A percentile compares a stretch with the other conserved stretches of the same genome.
Conservation (phyloP, 106 monocot genomes). For the Acorus calamus region DNA sequence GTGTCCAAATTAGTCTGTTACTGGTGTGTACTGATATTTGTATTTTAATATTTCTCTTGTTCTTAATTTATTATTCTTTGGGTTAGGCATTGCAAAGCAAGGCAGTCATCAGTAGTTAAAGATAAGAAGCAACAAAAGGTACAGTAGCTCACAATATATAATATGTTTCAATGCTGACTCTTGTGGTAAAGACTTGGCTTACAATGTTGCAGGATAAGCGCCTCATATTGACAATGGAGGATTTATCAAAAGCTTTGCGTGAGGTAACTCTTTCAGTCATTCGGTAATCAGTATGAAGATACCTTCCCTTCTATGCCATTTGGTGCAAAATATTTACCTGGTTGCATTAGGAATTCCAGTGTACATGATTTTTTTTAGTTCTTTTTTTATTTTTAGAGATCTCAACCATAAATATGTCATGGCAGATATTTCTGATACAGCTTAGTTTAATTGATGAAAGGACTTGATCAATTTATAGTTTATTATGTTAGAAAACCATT, state of each 20-base stretch:
- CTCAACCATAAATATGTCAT: too few species aligned
- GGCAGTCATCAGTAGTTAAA: constrained; percentile 65
- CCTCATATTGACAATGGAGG: constrained; percentile 91
- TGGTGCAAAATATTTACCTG: too few species aligned
- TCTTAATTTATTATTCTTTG: constrained; percentile 2
- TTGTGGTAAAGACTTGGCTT: background rate
- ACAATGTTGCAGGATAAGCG: constrained; percentile 68
- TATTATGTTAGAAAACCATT: too few species aligned
- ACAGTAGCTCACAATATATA: background rate
- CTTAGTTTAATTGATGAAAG: too few species aligned
- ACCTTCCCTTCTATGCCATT: too few species aligned
- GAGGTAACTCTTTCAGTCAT: constrained; percentile 39
- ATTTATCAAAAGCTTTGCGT: constrained; percentile 87
- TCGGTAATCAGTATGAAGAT: too few species aligned
- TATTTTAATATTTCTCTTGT: background rate
- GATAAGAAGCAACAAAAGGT: constrained; percentile 99
- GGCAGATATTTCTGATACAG: too few species aligned
- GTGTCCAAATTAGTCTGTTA: background rate
- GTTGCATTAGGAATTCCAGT: too few species aligned
- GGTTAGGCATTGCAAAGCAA: constrained; percentile 87
- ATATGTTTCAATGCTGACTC: constrained; percentile 2
- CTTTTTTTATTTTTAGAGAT: too few species aligned
- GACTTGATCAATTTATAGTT: too few species aligned
- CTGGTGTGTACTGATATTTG: background rate
- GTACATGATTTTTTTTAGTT: too few species aligned